Conservation (phyloP, 495 filamentous ascomycete species). For the Daldinia childiae region DNA sequence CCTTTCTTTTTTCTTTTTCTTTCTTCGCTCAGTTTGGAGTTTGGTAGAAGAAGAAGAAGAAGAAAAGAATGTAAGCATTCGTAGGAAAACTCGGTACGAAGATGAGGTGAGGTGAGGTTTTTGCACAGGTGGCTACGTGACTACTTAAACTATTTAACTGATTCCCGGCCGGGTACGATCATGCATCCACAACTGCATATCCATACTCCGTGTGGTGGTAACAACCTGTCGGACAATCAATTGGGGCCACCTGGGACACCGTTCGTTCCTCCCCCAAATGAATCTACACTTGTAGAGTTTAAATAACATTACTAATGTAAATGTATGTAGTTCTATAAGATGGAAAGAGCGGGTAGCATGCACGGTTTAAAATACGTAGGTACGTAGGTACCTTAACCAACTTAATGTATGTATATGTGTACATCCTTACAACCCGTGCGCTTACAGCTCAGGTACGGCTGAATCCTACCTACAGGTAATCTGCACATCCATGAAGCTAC, state of each 20-base stretch:
- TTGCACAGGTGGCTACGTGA: conserved; percentile 19
- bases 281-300: not conserved
- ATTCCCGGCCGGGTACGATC: conserved; percentile 15
- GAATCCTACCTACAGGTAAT: not conserved
- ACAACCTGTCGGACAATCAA: conserved; percentile 21
- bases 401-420: not conserved
- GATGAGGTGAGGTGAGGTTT: conserved; percentile 20
- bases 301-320: not conserved
- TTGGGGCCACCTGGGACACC: conserved; percentile 26
- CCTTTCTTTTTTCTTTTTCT: not conserved
- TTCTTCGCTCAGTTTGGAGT: not conserved
- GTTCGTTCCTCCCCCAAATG: conserved; percentile 5
- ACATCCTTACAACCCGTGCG: not conserved
- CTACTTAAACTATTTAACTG: conserved; percentile 22
- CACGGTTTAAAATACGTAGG: not conserved
- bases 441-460: not conserved
- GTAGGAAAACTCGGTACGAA: conserved; percentile 1
- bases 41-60: not conserved
- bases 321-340: too few relatives aligned
- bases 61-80: not conserved
- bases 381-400: not conserved
- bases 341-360: not conserved
- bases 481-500: not conserved
- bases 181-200: not conserved
- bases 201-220: conserved; percentile 18